A percentile compares a stretch with the other conserved stretches of the same genome.
Evolutionary conservation across 345 rosid genomes (phyloP).

Genomic region (Rhodomyrtus tomentosa): DNA sequence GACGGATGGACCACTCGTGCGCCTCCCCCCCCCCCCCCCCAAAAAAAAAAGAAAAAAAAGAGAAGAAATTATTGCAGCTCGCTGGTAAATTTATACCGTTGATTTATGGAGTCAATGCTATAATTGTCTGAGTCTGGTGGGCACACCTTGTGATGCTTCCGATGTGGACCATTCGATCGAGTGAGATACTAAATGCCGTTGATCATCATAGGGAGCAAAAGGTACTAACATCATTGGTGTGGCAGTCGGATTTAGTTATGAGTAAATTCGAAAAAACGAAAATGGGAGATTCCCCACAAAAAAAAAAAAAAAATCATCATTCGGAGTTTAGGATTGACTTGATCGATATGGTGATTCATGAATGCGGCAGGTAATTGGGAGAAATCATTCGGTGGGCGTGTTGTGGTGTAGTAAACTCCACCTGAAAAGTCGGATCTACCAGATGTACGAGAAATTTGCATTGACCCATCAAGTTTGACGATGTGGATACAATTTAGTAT

Average conservation of each 20-base stretch:
- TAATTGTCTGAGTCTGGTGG: neutral
- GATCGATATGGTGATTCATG: neutral
- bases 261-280: neutral
- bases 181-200: neutral
- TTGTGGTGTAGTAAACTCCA: neutral
- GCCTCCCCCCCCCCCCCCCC: too few relatives aligned
- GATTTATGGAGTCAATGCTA: neutral
- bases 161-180: neutral
- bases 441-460: neutral
- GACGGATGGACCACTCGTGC: neutral
- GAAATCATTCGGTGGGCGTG: neutral
- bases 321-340: neutral
- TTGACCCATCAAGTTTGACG: neutral
- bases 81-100: neutral
- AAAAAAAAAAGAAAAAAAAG: too few relatives aligned
- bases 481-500: neutral
- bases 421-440: neutral
- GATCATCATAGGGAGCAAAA: neutral
- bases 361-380: neutral
- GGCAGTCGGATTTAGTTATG: neutral
- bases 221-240: neutral
- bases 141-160: neutral
- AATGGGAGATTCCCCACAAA: neutral
- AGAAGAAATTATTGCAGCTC: neutral
- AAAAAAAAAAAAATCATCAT: neutral